Base-by-base conservation (phyloP, 2,329 filamentous ascomycete genomes). In the Claviceps quebecensis region DNA sequence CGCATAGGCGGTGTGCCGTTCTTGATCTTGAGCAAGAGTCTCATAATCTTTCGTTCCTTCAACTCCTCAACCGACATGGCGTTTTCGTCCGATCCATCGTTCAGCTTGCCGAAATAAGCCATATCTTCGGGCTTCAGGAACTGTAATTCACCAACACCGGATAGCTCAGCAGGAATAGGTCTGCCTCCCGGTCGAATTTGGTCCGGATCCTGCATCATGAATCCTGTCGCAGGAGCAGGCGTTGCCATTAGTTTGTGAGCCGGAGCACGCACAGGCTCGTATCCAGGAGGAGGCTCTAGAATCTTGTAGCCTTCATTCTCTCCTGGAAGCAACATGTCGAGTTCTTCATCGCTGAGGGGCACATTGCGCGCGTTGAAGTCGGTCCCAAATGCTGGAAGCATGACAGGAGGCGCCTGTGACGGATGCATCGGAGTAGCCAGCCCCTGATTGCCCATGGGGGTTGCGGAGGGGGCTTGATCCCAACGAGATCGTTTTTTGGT, bases 61-160 rank as follows among this genome's bases (percentile, higher is more conserved):
- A 98, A 72, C 62, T 98, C 91, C 47, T 98, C 93, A 9, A 98
- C 89, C 19, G 84, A 90, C 69, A 98, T 80, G 22, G 82, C 77
- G 60, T 91, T 94, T 69, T 98, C 93, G 59, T 97, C 89, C 26
- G 85, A 86, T 39, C 87, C 89, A 63, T 98, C 93, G 22, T 95
- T 91, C 41, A 98, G 79, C 72, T 98, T 97, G 53, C 91, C 90
- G 62, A 98, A 98, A 70, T 98, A 98, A 40, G 87, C 84, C 89
- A 97, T 96, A 67, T 98, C 93, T 67, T 98, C 93, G 1, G 89
- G 81, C 71, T 98, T 98, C 77, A 98, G 95, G 66, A 97, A 98
- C 59, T 96, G 90, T 49, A 98, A 72, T 65, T 98, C 93, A 40
- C 90, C 90, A 48, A 98, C 89, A 40, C 93, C 93, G 3, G 93